Evolutionary conservation across 257 asterid species (phyloP), one percentile per base, ranked within the genome.

Genomic region (Solanum phureja): DNA sequence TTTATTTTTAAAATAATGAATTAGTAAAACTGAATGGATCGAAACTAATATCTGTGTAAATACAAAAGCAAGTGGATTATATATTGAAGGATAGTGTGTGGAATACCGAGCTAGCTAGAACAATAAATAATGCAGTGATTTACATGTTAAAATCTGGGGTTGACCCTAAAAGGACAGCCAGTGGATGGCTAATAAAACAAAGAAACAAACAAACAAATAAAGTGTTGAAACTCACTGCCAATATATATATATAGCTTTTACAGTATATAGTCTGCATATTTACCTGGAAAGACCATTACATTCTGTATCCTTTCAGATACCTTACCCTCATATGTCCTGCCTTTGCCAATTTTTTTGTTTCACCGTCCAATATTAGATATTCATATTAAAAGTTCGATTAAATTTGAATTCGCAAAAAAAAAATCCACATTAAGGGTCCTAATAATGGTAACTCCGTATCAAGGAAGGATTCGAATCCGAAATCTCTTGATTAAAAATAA

Each of bases 231-330:
- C 66, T 81, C 85, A 81, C 85, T 81, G 66, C 68, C 64, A 34
- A 83, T 64, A n/a, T 66, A 27, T 84, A 38, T 42, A 42, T 19
- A 29, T 40, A 3, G 18, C 40, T 31, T 42, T 72, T 23, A 44
- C 85, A 46, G 85, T 44, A 8, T 77, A n/a, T 14, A 24, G 10
- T 81, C 58, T 86, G 87, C 13, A 86, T 69, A 88, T 72, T 85
- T 90, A 60, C 83, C 86, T n/a, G 68, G 84, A 90, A 82, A 89
- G 89, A 82, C 87, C 86, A 29, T 90, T 87, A 86, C 91, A 89
- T 75, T 27, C 73, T 79, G 86, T 77, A 66, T 60, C 19, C 62
- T 52, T 75, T 86, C 86, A 83, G 89, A 83, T 88, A 62, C 40
- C 40, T 62, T 13, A 31, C 56, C 77, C 66, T 62, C 31, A 0